Evolutionary conservation across 306 rosid genomes (phyloP).

Genomic region (Hippophae gyantsensis): DNA sequence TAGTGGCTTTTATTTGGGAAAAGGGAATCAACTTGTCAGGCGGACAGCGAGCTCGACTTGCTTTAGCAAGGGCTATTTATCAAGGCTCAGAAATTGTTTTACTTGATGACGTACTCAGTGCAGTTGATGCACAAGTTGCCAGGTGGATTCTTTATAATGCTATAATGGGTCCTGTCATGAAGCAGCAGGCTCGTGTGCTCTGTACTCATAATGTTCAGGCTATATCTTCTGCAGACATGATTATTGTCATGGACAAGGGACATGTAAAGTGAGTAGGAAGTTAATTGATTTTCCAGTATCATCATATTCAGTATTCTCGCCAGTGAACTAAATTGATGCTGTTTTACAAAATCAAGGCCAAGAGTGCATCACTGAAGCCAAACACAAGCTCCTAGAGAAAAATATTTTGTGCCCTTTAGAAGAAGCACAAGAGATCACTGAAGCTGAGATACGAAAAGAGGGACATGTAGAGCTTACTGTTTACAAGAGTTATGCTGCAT

Average conservation of each 20-base stretch:
- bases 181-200: conserved; percentile 54
- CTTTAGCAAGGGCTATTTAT: conserved; percentile 92
- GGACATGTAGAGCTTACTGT: conserved; percentile 79
- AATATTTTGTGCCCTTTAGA: conserved; percentile 23
- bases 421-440: conserved; percentile 41
- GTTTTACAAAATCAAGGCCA: conserved; percentile 24
- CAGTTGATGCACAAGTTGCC: conserved; percentile 89
- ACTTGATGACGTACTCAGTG: conserved; percentile 91
- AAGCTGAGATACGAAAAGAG: conserved; percentile 73
- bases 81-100: conserved; percentile 65
- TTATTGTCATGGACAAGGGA: conserved; percentile 76
- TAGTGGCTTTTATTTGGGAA: conserved; percentile 74
- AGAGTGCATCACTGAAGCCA: conserved; percentile 28
- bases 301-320: conserved; percentile 48
- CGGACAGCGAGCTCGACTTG: conserved; percentile 93
- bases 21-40: conserved; percentile 85
- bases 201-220: conserved; percentile 88
- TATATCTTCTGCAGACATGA: conserved; percentile 68
- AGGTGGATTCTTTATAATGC: conserved; percentile 64
- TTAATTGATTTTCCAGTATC: conserved; percentile 38
- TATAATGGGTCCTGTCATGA: conserved; percentile 67
- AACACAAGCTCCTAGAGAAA: conserved; percentile 26
- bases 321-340: conserved; percentile 64
- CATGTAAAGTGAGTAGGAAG: conserved; percentile 69
- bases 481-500: conserved; percentile 70